A percentile compares a stretch with the other conserved stretches of the same genome.
These are phyloP conservation scores for Paraphoma sp. DNA, from an alignment of 2,329 filamentous ascomycete species.

Conservation along the genomic window DNA sequence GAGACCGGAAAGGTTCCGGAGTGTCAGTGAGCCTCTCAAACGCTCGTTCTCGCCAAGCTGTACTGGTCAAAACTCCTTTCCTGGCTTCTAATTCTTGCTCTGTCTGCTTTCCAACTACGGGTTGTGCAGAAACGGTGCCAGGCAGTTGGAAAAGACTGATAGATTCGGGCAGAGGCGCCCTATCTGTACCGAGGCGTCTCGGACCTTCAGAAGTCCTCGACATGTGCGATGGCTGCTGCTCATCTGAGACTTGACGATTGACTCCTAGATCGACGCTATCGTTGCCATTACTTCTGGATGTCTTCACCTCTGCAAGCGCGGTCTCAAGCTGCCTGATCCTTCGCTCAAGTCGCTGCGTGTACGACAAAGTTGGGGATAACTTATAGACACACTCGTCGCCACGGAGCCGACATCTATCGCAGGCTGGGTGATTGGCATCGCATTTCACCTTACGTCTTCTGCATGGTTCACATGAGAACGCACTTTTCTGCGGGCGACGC, in stretches of 20 bases:
- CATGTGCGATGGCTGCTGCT: not conserved
- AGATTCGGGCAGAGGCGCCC: conserved; percentile 7
- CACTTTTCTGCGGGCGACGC: conserved; percentile 15
- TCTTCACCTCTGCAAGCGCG: not conserved
- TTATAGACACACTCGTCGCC: conserved; percentile 13
- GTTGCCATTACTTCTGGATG: too few relatives aligned
- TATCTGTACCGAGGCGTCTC: conserved; percentile 2
- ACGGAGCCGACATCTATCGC: conserved; percentile 9
- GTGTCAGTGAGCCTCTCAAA: conserved; percentile 14
- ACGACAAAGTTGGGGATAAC: conserved; percentile 13
- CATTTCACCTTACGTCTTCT: conserved; percentile 18
- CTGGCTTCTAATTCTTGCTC: conserved; percentile 3
- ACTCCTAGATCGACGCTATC: too few relatives aligned
- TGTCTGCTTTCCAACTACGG: not conserved
- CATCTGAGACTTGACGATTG: too few relatives aligned
- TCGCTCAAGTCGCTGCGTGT: conserved; percentile 13
- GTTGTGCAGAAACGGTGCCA: not conserved
- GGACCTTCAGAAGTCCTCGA: not conserved
- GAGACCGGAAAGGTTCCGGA: conserved; percentile 14
- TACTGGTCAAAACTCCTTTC: conserved; percentile 12
- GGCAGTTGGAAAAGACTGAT: conserved; percentile 14
- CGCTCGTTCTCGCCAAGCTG: conserved; percentile 13
- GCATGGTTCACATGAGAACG: conserved; percentile 18
- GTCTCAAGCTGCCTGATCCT: conserved; percentile 7
- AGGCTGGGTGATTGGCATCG: conserved; percentile 11